phyloP scores from a whole-genome alignment of 2,329 filamentous ascomycete species.

The Hypoxylon sp. region DNA sequence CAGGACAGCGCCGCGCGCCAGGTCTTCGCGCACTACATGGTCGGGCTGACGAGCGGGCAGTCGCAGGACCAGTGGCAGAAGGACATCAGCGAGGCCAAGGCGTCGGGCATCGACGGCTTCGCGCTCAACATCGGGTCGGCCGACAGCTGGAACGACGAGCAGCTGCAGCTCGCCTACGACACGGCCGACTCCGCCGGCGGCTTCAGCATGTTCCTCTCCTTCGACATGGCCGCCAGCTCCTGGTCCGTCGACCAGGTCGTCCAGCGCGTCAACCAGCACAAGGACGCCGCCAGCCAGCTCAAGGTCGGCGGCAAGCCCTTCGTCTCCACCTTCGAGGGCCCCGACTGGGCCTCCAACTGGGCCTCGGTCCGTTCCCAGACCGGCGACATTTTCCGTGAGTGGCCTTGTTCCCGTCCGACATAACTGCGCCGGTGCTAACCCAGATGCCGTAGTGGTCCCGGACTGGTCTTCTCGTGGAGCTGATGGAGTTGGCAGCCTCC shows the following conservation, averaged over 20 bases:
- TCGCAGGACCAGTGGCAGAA: conserved; percentile 39
- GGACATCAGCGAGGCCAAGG: conserved; percentile 41
- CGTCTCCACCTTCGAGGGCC: conserved; percentile 62
- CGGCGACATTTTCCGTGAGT: conserved; percentile 47
- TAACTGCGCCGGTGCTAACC: conserved; percentile 2
- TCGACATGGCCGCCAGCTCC: conserved; percentile 44
- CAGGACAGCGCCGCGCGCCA: conserved; percentile 22
- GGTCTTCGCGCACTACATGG: conserved; percentile 45
- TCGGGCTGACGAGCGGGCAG: conserved; percentile 41
- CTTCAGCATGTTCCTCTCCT: conserved; percentile 50
- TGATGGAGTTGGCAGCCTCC: conserved; percentile 37
- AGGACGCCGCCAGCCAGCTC: conserved; percentile 50
- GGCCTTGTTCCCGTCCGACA: neutral
- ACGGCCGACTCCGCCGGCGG: conserved; percentile 39
- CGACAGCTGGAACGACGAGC: conserved; percentile 39
- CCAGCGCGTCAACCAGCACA: conserved; percentile 49
- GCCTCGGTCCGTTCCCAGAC: conserved; percentile 48
- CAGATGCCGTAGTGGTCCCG: conserved; percentile 47
- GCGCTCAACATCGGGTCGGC: conserved; percentile 39
- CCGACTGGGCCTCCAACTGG: conserved; percentile 54
- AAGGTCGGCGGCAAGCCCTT: conserved; percentile 52
- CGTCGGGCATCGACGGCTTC: conserved; percentile 42
- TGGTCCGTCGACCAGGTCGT: conserved; percentile 43
- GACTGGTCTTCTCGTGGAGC: conserved; percentile 57
- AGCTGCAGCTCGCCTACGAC: conserved; percentile 46